phyloP scores from a whole-genome alignment of 192 early-diverging fungal species.

The Podila horticola region DNA sequence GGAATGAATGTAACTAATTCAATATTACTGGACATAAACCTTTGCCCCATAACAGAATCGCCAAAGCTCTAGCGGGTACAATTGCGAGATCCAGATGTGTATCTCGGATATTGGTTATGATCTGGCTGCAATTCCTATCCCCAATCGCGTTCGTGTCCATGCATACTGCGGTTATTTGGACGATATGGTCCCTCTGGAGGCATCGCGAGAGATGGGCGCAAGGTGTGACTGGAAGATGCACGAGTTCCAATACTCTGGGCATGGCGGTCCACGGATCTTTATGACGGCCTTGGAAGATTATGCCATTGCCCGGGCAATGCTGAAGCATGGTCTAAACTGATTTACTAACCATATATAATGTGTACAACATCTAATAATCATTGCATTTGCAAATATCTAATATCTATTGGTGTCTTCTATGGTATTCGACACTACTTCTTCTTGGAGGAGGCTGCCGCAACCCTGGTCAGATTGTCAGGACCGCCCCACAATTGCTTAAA shows the following conservation, averaged over 20 bases:
- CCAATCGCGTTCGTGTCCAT: slow-evolving; percentile 15
- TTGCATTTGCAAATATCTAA: not conserved
- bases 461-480: slow-evolving; percentile 40
- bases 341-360: not conserved
- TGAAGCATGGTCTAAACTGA: not conserved
- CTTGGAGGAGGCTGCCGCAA: slow-evolving; percentile 28
- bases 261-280: slow-evolving; percentile 41
- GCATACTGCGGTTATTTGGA: slow-evolving; percentile 41
- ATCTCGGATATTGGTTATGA: slow-evolving; percentile 42
- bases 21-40: not conserved
- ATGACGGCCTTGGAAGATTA: slow-evolving; percentile 50
- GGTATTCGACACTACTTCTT: slow-evolving; percentile 7
- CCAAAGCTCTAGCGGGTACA: slow-evolving; percentile 47
- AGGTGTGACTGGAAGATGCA: slow-evolving; percentile 39
- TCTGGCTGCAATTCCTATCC: slow-evolving; percentile 9
- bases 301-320: slow-evolving; percentile 9
- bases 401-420: not conserved
- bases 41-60: slow-evolving; percentile 20
- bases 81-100: slow-evolving; percentile 49
- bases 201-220: slow-evolving; percentile 26
- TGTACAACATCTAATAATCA: not conserved
- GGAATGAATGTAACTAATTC: not conserved
- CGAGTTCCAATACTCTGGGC: slow-evolving; percentile 42
- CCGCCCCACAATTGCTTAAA: slow-evolving; percentile 44
- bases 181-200: slow-evolving; percentile 36